phyloP scores from a whole-genome alignment of 108 stramenopile species.

The Conticribra guillardii region DNA sequence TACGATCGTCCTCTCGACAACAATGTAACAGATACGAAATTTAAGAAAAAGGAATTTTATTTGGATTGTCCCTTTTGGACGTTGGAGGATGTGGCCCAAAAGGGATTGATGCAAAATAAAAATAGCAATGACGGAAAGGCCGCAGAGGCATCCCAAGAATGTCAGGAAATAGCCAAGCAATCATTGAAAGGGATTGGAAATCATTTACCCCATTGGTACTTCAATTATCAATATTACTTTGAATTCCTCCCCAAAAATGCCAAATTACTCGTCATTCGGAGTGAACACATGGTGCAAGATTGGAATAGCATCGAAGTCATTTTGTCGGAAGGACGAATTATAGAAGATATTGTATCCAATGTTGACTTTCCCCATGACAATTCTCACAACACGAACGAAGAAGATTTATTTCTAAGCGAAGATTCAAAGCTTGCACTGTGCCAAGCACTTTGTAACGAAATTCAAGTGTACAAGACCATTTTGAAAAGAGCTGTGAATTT shows the following conservation, averaged over 20 bases:
- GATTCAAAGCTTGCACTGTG: slow-evolving; percentile 34
- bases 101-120: slow-evolving; percentile 21
- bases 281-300: slow-evolving; percentile 55
- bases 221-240: slow-evolving; percentile 48
- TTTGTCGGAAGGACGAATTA: no score
- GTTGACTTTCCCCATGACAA: no score
- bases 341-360: no score
- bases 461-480: slow-evolving; percentile 48
- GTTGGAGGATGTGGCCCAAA: slow-evolving; percentile 31
- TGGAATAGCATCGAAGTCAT: slow-evolving; percentile 50
- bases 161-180: slow-evolving; percentile 7
- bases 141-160: background rate
- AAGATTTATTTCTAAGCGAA: slow-evolving; percentile 31
- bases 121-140: background rate
- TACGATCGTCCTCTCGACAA: slow-evolving; percentile 32
- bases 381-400: slow-evolving; percentile 9
- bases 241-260: slow-evolving; percentile 27
- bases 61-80: slow-evolving; percentile 31
- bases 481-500: slow-evolving; percentile 35
- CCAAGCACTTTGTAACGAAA: slow-evolving; percentile 49
- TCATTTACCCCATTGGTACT: slow-evolving; percentile 32
- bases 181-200: slow-evolving; percentile 20
- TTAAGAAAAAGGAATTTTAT: slow-evolving; percentile 16
- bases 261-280: slow-evolving; percentile 46
- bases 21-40: background rate